Base-by-base conservation (phyloP, 2,329 filamentous ascomycete genomes). In the Colletotrichum sp. region DNA sequence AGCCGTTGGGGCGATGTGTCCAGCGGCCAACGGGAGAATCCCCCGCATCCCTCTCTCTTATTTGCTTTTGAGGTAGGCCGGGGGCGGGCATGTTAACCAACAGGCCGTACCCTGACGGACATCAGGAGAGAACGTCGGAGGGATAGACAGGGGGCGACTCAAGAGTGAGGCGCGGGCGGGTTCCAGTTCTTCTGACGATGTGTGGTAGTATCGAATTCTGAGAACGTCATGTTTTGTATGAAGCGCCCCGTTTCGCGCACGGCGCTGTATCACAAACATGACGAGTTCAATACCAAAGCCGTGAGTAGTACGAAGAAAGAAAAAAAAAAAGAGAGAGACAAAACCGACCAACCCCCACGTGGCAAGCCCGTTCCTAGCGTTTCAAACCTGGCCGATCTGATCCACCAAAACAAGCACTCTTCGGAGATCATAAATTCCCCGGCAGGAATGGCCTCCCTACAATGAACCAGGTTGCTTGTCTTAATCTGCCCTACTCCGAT, bases 21-120 rank as follows among this genome's bases (percentile, higher is more conserved):
- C 72, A 62, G 44, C 59, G 49, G n/a, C 59, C 21, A 32, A 49
- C 72, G 69, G 72, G 72, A 72, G 18, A 55, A 72, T 75, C 69
- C 63, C 72, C 69, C 72, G 63, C 72, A 44, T 64, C 55, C 21
- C 62, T 39, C 49, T 18, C n/a, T 34, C n/a, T 34, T 18, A 49
- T 55, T 63, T 57, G 44, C 44, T 34, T 30, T 21, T 24, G 34
- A 24, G 34, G n/a, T n/a, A n/a, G n/a, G 18, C 39, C 32, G 62
- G 13, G 34, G 32, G 57, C 16, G 28, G n/a, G 26, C 57, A 30
- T 60, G 26, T 60, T 3, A 18, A 60, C 9, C 57, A 60, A 62
- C 28, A 62, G n/a, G 28, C 44, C n/a, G 44, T 52, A 21, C 44
- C 44, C 44, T 52, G 44, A 52, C n/a, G 44, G 44, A n/a, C 36